Conservation (phyloP, 202 grass and related monocot species). For the Carex arenaria region DNA sequence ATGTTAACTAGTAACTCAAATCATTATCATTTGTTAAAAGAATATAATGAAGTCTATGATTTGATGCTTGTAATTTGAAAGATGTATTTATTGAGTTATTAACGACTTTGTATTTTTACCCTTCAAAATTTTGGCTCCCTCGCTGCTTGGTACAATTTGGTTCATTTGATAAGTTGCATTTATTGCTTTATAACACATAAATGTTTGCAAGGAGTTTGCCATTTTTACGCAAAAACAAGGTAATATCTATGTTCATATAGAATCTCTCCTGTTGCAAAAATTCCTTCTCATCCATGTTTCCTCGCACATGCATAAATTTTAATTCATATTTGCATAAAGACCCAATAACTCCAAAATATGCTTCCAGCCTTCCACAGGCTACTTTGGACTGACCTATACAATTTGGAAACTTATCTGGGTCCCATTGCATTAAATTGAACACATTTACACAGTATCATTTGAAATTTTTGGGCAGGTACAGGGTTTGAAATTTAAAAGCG, state of each 20-base stretch:
- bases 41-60: neutral
- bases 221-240: neutral
- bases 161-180: neutral
- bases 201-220: neutral
- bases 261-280: neutral
- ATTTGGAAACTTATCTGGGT: slow-evolving; percentile 11
- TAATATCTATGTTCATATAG: neutral
- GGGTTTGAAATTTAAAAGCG: neutral
- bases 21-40: neutral
- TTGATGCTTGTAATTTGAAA: neutral
- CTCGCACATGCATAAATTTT: neutral
- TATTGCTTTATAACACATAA: neutral
- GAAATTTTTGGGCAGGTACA: neutral
- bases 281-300: neutral
- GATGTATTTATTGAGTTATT: neutral
- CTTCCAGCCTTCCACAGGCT: slow-evolving; percentile 5
- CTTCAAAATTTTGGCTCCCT: neutral
- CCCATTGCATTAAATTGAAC: slow-evolving; percentile 5
- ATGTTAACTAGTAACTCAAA: neutral
- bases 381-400: neutral
- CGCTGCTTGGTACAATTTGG: neutral
- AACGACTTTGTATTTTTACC: neutral
- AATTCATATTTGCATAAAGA: neutral
- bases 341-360: neutral
- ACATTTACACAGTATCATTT: neutral